Evolutionary conservation across 2,329 filamentous ascomycete species (phyloP), one percentile per base, ranked within the genome.

Genomic region (Fusarium beomiforme): DNA sequence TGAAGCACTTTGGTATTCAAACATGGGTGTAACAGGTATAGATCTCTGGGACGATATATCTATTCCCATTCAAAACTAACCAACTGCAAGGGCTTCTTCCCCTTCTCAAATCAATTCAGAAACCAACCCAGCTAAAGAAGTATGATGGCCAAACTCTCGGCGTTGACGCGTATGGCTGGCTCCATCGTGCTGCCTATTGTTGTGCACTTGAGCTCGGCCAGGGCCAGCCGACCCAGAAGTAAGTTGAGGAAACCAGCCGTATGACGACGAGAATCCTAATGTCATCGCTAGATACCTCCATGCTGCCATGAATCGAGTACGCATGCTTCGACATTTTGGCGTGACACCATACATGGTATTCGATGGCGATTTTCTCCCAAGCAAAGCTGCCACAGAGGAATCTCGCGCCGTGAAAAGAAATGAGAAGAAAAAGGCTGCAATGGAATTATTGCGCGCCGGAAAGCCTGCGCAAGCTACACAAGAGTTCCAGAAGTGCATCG

Each of bases 141-240:
- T 98, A 93, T 81, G 84, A 88, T 16, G 96, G 95, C 55, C 91
- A 97, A 82, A 97, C 92, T 3, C 88, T 99, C 49, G 97, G 93
- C n/a, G 91, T 99, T 37, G 96, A 99, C 81, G 95, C 93, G 62
- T 99, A 99, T 86, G 96, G 95, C 79, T 99, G 97, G 96, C 90
- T 99, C 59, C 96, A 99, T 81, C 92, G 96, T 74, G 97, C 95
- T 58, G 94, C 94, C 49, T 91, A 97, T 72, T 89, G 93, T 53
- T 98, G 95, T 84, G 94, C 95, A 70, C 90, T 96, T 76, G 96
- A 98, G 77, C 88, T 99, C 69, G 96, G 94, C 37, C 88, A 95
- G 76, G 94, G 90, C 76, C 96, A 93, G 79, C 94, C 94, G 17
- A 98, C 95, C 1, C 91, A 89, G 58, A 97, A 93, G 93, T 97